Evolutionary conservation across 176 grass and related monocot species (phyloP), one percentile per base, ranked within the genome.

Genomic region (Triticum monococcum): DNA sequence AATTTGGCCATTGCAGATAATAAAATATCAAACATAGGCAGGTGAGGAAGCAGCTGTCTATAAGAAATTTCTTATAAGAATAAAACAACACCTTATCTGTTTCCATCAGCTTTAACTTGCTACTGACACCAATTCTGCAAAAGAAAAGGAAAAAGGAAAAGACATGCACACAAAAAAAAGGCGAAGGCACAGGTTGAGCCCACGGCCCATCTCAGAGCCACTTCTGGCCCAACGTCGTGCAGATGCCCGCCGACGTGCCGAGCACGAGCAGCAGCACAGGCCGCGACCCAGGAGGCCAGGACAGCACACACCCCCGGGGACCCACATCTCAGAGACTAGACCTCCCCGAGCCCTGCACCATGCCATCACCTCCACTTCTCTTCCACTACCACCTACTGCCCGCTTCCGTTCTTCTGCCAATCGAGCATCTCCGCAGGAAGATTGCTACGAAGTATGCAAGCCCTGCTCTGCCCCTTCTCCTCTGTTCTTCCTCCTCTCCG

Each of bases 321-420:
- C 17, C 57, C 76, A 17, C 85, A 5, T 2, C 6, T 37, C 38
- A 72, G 74, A 18, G 81, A 64, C 54, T 6, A 74, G 5, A 16
- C 0, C 8, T 12, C 5, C 5, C 5, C 22, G 2, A 12, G 10
- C 9, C 10, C 12, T 65, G 17, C 17, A 17, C 66, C 81, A 76
- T 37, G 72, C 87, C 87, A 89, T 82, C 54, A 36, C 68, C 54
- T 22, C 54, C 50, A 54, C 50, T 54, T 7, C 50, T 36, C 56
- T 82, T 45, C 77, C 87, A 85, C 82, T 67, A 85, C 82, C 16
- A 85, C 76, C 65, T 52, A 64, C 64, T 64, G 24, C 24, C 5
- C 13, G n/a, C 62, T 9, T 9, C 35, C 43, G 73, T 8, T 37
- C 70, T 75, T 48, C 72, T 75, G n/a, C 24, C 72, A 75, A 16